Evolutionary conservation across 345 rosid genomes (phyloP).

Genomic region (Eucalyptus erythrocorys): DNA sequence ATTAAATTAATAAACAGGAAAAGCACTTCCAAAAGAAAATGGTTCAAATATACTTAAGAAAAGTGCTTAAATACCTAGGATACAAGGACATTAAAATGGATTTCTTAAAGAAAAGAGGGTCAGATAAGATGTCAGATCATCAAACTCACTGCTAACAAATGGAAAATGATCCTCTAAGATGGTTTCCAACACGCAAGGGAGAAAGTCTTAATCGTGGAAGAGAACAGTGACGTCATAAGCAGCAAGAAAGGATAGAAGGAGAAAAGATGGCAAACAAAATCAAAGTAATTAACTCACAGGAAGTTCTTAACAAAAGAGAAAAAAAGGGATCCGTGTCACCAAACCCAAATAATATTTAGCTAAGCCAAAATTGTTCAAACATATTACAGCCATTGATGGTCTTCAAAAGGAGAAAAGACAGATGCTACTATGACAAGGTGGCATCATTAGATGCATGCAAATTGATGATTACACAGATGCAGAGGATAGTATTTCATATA

Average conservation of each 20-base stretch:
- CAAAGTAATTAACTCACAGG: not conserved
- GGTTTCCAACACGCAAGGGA: not conserved
- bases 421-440: not conserved
- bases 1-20: not conserved
- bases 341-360: not conserved
- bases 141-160: not conserved
- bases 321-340: not conserved
- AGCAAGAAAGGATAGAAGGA: not conserved
- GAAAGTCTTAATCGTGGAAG: not conserved
- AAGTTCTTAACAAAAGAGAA: not conserved
- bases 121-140: not conserved
- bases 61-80: not conserved
- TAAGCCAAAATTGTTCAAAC: not conserved
- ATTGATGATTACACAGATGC: not conserved
- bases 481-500: not conserved
- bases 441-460: not conserved
- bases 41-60: not conserved
- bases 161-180: not conserved
- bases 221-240: not conserved
- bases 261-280: not conserved
- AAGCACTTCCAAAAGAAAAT: not conserved
- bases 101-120: not conserved
- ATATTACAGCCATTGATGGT: not conserved
- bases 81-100: not conserved
- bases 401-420: not conserved